phyloP scores from a whole-genome alignment of 768 basidiomycete genomes.

The Podaxis carcinomalis region DNA sequence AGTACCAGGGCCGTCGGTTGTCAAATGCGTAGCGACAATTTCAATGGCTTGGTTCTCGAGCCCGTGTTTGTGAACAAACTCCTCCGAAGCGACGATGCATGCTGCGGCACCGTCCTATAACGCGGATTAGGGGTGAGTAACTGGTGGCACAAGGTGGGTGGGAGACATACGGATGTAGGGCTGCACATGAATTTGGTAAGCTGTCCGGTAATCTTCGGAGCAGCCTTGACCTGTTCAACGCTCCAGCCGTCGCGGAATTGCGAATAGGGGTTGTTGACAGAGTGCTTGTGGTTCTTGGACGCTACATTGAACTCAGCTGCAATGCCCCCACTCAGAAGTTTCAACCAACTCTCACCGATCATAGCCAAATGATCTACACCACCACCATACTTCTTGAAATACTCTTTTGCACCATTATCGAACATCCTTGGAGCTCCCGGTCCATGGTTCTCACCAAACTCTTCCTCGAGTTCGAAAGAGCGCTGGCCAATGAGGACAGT shows the following conservation, averaged over 20 bases:
- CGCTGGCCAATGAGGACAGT: constrained; percentile 39
- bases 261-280: constrained; percentile 78
- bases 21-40: constrained; percentile 60
- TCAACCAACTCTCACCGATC: constrained; percentile 49
- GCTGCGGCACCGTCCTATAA: constrained; percentile 69
- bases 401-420: constrained; percentile 71
- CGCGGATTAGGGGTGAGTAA: not conserved
- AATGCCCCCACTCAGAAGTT: not conserved
- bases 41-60: constrained; percentile 88
- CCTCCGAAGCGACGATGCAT: constrained; percentile 74
- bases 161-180: constrained; percentile 63
- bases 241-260: constrained; percentile 82
- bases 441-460: constrained; percentile 60
- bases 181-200: constrained; percentile 86
- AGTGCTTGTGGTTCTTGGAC: constrained; percentile 82
- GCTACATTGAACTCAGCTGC: constrained; percentile 32
- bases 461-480: constrained; percentile 43
- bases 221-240: constrained; percentile 61
- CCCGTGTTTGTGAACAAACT: constrained; percentile 64
- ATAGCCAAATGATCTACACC: constrained; percentile 63
- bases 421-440: constrained; percentile 74
- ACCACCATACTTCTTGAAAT: constrained; percentile 71
- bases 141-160: not conserved
- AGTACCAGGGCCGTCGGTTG: constrained; percentile 61
- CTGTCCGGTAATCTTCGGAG: constrained; percentile 66